These are phyloP conservation scores for Arthrinium phaeospermum DNA, from an alignment of 2,329 filamentous ascomycete species.

Conservation along the genomic window DNA sequence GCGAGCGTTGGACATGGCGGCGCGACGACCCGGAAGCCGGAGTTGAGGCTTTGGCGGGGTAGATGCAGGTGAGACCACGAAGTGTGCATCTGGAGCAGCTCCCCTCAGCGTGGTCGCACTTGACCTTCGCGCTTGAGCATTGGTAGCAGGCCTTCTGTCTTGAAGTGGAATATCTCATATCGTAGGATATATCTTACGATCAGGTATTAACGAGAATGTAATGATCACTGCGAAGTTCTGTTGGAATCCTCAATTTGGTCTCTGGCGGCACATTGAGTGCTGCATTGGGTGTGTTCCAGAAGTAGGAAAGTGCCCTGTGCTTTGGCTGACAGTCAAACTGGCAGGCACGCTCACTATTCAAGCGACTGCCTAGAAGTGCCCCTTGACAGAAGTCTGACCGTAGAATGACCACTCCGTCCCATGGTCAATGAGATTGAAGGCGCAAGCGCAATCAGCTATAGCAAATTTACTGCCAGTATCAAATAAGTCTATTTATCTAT, in stretches of 20 bases:
- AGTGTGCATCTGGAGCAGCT: constrained; percentile 41
- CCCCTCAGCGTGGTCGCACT: constrained; percentile 43
- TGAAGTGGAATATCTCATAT: constrained; percentile 44
- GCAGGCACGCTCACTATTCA: not conserved
- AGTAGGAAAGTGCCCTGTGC: not conserved
- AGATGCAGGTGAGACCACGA: constrained; percentile 38
- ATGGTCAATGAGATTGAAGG: too few species aligned
- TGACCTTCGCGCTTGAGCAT: constrained; percentile 46
- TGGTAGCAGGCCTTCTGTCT: constrained; percentile 47
- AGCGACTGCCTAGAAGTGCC: not conserved
- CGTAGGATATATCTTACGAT: not conserved
- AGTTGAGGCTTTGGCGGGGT: constrained; percentile 27
- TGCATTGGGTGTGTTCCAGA: not conserved
- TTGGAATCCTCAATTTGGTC: not conserved
- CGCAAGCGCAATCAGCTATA: too few species aligned
- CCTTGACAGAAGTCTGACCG: not conserved
- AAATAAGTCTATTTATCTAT: too few species aligned
- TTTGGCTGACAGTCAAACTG: not conserved
- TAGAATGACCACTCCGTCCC: too few species aligned
- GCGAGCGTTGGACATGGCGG: not conserved
- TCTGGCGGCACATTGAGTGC: not conserved
- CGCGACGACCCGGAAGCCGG: not conserved
- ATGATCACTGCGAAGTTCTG: not conserved
- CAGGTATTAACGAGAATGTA: not conserved
- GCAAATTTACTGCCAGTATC: too few species aligned